A percentile compares a stretch with the other conserved stretches of the same genome.
Evolutionary conservation across 2,329 filamentous ascomycete genomes (phyloP).

Genomic region (Cercospora nicotianae): DNA sequence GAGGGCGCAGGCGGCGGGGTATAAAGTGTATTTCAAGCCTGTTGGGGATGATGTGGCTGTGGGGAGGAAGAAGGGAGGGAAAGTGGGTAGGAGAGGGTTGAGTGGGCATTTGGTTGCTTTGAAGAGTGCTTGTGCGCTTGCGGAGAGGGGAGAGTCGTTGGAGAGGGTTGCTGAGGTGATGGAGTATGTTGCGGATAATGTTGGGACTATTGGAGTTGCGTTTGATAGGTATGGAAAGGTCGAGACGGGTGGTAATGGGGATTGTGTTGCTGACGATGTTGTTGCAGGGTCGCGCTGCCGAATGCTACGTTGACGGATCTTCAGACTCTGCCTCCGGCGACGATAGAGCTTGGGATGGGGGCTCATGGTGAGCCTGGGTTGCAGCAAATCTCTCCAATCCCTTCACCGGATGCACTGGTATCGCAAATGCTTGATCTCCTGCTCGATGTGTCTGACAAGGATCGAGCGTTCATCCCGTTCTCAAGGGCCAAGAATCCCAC

Average conservation of each 20-base stretch:
- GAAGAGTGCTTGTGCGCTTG: slow-evolving; percentile 61
- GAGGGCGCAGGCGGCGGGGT: slow-evolving; percentile 57
- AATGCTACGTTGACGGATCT: slow-evolving; percentile 61
- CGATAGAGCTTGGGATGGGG: slow-evolving; percentile 65
- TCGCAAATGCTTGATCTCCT: slow-evolving; percentile 41
- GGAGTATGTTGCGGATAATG: slow-evolving; percentile 41
- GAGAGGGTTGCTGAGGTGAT: slow-evolving; percentile 40
- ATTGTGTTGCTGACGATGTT: slow-evolving; percentile 13
- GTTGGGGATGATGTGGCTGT: slow-evolving; percentile 67
- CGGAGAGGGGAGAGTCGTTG: slow-evolving; percentile 34
- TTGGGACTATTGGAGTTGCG: slow-evolving; percentile 40
- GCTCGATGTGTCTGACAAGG: slow-evolving; percentile 37
- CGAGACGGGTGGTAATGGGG: not conserved
- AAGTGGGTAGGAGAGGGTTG: slow-evolving; percentile 62
- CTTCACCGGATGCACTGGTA: slow-evolving; percentile 36
- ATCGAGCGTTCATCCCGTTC: slow-evolving; percentile 42
- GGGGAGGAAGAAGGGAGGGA: slow-evolving; percentile 54
- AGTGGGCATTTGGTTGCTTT: slow-evolving; percentile 62
- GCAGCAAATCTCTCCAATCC: slow-evolving; percentile 54
- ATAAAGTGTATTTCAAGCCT: slow-evolving; percentile 58
- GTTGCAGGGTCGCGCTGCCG: slow-evolving; percentile 39
- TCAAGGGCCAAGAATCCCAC: slow-evolving; percentile 34
- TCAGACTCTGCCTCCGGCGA: slow-evolving; percentile 53
- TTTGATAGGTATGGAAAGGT: slow-evolving; percentile 36
- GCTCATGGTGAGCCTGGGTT: slow-evolving; percentile 67